A percentile compares a stretch with the other conserved stretches of the same genome.
Conservation (phyloP, 192 early-diverging fungal genomes). For the Backusella circina region DNA sequence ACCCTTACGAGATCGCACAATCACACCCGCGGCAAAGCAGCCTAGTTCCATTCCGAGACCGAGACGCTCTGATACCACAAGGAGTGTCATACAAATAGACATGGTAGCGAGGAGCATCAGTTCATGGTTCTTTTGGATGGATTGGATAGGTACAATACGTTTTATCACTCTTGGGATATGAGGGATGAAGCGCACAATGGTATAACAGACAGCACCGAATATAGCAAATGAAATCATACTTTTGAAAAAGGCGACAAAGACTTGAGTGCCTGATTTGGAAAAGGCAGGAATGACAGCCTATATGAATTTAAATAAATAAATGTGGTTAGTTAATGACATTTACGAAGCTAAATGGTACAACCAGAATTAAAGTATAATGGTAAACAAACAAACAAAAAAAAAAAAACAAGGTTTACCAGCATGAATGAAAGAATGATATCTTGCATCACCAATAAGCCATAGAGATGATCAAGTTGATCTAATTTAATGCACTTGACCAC, state of each 20-base stretch:
- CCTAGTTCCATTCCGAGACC: conserved; percentile 52
- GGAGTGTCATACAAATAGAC: conserved; percentile 41
- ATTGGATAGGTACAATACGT: conserved; percentile 12
- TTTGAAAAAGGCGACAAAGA: conserved; percentile 25
- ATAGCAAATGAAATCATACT: conserved; percentile 34
- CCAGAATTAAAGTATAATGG: conserved; percentile 21
- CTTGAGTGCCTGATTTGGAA: conserved; percentile 38
- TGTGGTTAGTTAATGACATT: background rate
- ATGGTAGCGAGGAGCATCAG: conserved; percentile 44
- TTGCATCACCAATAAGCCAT: conserved; percentile 56
- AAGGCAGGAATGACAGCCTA: conserved; percentile 41
- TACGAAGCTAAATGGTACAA: background rate
- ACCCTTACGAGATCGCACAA: conserved; percentile 43
- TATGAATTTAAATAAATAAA: background rate
- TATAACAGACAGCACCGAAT: conserved; percentile 35
- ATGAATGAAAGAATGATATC: conserved; percentile 52
- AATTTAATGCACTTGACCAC: conserved; percentile 41
- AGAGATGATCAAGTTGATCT: conserved; percentile 47
- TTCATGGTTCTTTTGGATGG: conserved; percentile 30
- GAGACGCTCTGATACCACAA: conserved; percentile 38
- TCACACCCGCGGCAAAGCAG: conserved; percentile 56
- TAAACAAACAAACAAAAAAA: conserved; percentile 16
- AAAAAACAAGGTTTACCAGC: conserved; percentile 40
- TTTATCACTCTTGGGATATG: background rate
- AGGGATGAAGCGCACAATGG: conserved; percentile 22